Percentiles rank a stretch among this genome's conserved stretches.
These are phyloP conservation scores for Carpinus viminea DNA, from an alignment of 306 rosid genomes.

Conservation along the genomic window DNA sequence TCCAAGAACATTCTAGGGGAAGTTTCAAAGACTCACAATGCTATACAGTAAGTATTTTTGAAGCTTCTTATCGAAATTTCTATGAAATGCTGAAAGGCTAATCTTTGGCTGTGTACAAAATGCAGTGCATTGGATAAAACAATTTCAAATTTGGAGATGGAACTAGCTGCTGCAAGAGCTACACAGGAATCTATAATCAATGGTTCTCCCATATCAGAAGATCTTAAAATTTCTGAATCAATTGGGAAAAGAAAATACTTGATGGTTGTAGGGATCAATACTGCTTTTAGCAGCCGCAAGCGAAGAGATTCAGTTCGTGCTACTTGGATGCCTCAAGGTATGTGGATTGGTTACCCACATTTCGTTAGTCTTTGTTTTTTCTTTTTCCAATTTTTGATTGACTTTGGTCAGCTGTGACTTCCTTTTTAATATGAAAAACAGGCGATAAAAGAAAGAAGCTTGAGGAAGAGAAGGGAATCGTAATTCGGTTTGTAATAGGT, in stretches of 20 bases:
- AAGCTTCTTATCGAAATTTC: neutral
- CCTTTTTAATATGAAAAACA: constrained; percentile 17
- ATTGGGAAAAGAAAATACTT: constrained; percentile 46
- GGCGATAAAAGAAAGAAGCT: constrained; percentile 57
- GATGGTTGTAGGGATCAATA: constrained; percentile 57
- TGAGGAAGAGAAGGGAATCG: constrained; percentile 56
- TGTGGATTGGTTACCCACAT: constrained; percentile 4
- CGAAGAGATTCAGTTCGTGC: constrained; percentile 61
- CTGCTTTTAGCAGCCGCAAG: constrained; percentile 65
- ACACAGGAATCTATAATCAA: constrained; percentile 49
- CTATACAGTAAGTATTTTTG: constrained; percentile 45
- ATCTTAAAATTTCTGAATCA: constrained; percentile 30
- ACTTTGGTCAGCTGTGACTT: neutral
- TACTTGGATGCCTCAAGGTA: constrained; percentile 71
- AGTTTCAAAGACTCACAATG: constrained; percentile 49
- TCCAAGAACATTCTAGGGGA: constrained; percentile 43
- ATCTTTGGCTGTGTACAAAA: constrained; percentile 19
- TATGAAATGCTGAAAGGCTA: neutral
- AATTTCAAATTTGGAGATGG: constrained; percentile 61
- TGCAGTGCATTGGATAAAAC: constrained; percentile 57
- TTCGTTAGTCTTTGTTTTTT: neutral
- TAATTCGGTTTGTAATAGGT: constrained; percentile 60
- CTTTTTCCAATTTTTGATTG: neutral
- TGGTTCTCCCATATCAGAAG: constrained; percentile 38
- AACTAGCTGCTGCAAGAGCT: constrained; percentile 58